Evolutionary conservation across 495 filamentous ascomycete genomes (phyloP), one percentile per base, ranked within the genome.

Genomic region (Darksidea phi): DNA sequence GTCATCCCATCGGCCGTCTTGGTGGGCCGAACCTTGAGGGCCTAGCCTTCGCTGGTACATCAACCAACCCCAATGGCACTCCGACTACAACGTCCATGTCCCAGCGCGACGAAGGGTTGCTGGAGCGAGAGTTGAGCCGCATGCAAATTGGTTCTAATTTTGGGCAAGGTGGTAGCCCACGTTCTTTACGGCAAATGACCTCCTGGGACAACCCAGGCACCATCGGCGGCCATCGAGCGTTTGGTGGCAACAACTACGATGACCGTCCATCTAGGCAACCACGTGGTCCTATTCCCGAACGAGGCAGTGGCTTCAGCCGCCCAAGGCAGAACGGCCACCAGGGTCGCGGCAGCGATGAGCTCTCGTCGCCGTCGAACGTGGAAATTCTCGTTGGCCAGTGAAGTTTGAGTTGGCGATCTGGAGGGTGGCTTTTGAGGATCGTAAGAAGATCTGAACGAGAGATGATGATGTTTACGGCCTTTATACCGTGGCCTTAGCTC

Each of bases 151-250:
- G 84, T 47, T 80, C 77, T 46, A 82, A 77, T 54, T 83, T 87
- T 70, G 83, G 83, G 55, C 80, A 80, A 50, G 72, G 75, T 75
- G 76, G 78, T 71, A 83, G 79, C 79, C 78, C 84, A 74, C 74
- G 79, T 77, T 72, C 82, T 77, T 68, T 85, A 63, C 77, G 83
- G 70, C 84, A 76, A 73, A 88, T 84, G 81, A 83, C 79, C 71
- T 89, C 77, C 71, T 84, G 76, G 84, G 85, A 81, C 76, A 86
- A 72, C 63, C 79, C 88, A 26, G 91, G 89, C 1, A 84, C 90
- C 38, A 96, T 95, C 69, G 90, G 91, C 61, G 91, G 91, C 73
- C 91, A 95, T 71, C 85, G 91, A 62, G 84, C 89, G 23, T 80
- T 85, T 59, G 80, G 41, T 43, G 41, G 84, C 67, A 81, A 80